Evolutionary conservation across 2,329 filamentous ascomycete species (phyloP), one percentile per base, ranked within the genome.

Genomic region (Aureobasidium mangrovei): DNA sequence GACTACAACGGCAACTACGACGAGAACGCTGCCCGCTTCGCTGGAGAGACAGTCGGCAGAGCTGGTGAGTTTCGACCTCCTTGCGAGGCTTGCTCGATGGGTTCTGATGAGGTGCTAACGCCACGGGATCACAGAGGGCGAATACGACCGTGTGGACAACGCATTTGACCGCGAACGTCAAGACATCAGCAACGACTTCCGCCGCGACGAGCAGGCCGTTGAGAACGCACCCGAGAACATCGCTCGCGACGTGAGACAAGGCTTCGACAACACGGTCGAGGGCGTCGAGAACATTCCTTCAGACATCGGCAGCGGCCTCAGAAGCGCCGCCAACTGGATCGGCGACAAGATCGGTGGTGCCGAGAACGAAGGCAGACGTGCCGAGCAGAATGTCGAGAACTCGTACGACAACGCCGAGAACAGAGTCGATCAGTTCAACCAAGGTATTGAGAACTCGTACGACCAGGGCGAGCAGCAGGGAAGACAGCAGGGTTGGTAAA

Each of bases 281-380:
- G 45, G 42, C 33, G 56, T 59, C 42, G 56, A 60, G 44, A 54
- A 59, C 46, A 54, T 56, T 2, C 58, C 58, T n/a, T 54, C 51
- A 12, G 49, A 59, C 24, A 56, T 60, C 18, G 57, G 58, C 2
- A 47, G 40, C 18, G 59, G 54, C 0, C 32, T 59, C 1, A 44
- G 43, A 2, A 43, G 53, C 4, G 59, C 56, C 1, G 59, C 58
- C 31, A 54, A 57, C 47, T 57, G 52, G 56, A 47, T 53, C 47
- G 54, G 54, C n/a, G 54, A 56, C 7, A 53, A 53, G 35, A 45
- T 56, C 36, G 54, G 54, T 2, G 54, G 54, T 7, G 54, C 27
- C 7, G 35, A 53, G 54, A 52, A 46, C 31, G 54, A 56, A 28
- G 54, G 47, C 4, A 39, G 48, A 31, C 46, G 48, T 38, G 54